Conservation (phyloP, 2,329 filamentous ascomycete species). For the Trichoderma aggressivum region DNA sequence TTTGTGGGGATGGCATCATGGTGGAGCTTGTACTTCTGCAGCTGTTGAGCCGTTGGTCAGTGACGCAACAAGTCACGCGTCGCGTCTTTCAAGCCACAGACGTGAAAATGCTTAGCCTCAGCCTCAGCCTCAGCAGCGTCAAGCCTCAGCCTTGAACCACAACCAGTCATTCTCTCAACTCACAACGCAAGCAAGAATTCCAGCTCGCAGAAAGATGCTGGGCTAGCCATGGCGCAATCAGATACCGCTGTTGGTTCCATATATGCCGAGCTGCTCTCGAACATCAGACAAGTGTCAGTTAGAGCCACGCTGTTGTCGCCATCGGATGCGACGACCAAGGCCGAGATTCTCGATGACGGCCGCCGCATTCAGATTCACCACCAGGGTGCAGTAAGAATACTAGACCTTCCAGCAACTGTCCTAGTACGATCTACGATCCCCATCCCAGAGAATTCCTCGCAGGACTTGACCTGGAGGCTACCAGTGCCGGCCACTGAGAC, state of each 20-base stretch:
- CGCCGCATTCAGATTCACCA: slow-evolving; percentile 48
- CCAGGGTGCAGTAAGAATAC: slow-evolving; percentile 32
- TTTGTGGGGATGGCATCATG: slow-evolving; percentile 12
- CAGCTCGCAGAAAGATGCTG: background rate
- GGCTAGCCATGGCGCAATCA: slow-evolving; percentile 21
- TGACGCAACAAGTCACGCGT: slow-evolving; percentile 18
- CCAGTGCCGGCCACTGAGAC: slow-evolving; percentile 35
- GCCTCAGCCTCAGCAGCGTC: background rate
- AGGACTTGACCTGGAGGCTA: slow-evolving; percentile 52
- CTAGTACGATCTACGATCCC: slow-evolving; percentile 36
- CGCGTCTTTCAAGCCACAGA: slow-evolving; percentile 1
- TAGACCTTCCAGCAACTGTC: slow-evolving; percentile 45
- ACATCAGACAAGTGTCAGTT: slow-evolving; percentile 62
- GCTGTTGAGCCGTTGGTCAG: background rate
- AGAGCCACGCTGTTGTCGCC: slow-evolving; percentile 49
- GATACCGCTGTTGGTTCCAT: slow-evolving; percentile 35
- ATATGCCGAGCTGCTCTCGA: slow-evolving; percentile 63
- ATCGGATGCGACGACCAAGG: slow-evolving; percentile 41
- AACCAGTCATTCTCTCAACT: background rate
- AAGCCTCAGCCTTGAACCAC: background rate
- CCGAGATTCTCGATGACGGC: slow-evolving; percentile 45
- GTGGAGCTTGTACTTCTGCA: background rate
- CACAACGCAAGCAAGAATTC: background rate
- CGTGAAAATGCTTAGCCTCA: background rate
- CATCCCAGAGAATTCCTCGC: slow-evolving; percentile 31